Conservation (phyloP, 179 eudicot species). For the Carnegiea gigantea region DNA sequence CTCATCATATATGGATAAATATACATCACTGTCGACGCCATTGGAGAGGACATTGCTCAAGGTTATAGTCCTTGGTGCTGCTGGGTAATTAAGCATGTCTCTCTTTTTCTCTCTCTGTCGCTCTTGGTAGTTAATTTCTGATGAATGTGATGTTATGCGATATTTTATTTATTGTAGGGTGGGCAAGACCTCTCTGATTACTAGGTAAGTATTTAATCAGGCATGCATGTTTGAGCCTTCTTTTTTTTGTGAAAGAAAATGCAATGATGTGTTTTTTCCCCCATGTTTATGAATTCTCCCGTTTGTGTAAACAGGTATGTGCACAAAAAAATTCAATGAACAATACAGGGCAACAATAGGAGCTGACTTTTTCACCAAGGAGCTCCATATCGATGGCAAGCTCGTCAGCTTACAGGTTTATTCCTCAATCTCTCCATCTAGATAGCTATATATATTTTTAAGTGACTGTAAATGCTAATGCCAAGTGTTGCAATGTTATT, state of each 20-base stretch:
- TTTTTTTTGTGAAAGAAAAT: no score
- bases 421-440: not conserved
- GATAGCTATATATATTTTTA: no score
- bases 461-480: no score
- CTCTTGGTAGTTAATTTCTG: not conserved
- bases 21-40: slow-evolving; percentile 8
- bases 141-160: not conserved
- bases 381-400: slow-evolving; percentile 55
- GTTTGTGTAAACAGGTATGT: not conserved
- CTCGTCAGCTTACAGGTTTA: slow-evolving; percentile 58
- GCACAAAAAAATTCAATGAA: slow-evolving; percentile 49
- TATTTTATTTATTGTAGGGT: slow-evolving; percentile 26
- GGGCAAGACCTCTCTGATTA: slow-evolving; percentile 47
- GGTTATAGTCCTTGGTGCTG: slow-evolving; percentile 47
- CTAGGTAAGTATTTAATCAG: slow-evolving; percentile 22
- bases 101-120: not conserved
- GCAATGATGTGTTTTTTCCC: no score
- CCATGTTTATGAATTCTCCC: not conserved
- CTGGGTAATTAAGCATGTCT: slow-evolving; percentile 26
- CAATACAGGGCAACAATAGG: slow-evolving; percentile 75
- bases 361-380: slow-evolving; percentile 73
- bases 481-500: no score
- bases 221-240: no score
- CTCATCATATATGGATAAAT: not conserved
- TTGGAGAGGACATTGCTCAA: slow-evolving; percentile 39